phyloP scores from a whole-genome alignment of 2,329 filamentous ascomycete species.

The Trichoderma pleuroti region DNA sequence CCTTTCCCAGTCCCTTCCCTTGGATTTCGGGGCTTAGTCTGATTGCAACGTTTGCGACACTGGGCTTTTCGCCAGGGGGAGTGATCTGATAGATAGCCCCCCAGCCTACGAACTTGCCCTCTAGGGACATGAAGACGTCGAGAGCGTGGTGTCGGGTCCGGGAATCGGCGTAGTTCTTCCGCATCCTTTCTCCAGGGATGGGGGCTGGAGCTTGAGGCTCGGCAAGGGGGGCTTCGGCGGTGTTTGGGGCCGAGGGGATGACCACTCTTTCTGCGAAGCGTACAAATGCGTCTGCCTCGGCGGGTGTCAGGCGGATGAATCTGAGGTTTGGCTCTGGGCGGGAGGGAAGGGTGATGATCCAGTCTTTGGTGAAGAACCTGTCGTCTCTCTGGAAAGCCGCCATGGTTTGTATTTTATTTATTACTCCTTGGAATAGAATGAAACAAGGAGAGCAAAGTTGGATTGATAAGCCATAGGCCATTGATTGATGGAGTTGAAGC shows the following conservation, averaged over 20 bases:
- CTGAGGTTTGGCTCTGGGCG: not conserved
- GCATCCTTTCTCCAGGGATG: not conserved
- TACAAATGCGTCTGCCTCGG: not conserved
- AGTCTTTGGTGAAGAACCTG: not conserved
- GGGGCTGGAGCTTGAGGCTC: not conserved
- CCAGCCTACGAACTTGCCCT: not conserved
- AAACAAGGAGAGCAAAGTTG: not conserved
- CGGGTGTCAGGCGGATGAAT: not conserved
- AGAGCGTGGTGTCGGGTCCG: not conserved
- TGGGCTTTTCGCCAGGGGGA: not conserved
- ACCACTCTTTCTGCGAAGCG: not conserved
- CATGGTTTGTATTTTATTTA: not conserved
- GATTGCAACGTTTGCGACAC: not conserved
- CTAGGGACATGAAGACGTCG: not conserved
- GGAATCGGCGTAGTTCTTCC: not conserved
- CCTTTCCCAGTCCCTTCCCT: not conserved
- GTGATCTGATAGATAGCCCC: not conserved
- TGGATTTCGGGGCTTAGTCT: not conserved
- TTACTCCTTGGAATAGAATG: not conserved
- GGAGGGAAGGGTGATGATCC: not conserved
- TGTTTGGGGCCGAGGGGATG: not conserved
- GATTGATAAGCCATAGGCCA: not conserved
- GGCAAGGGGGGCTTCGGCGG: not conserved
- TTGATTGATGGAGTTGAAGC: not conserved
- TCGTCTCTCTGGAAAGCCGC: not conserved